A percentile compares a stretch with the other conserved stretches of the same genome.
Conservation (phyloP, 2,329 filamentous ascomycete genomes). For the Xylaria sp. region DNA sequence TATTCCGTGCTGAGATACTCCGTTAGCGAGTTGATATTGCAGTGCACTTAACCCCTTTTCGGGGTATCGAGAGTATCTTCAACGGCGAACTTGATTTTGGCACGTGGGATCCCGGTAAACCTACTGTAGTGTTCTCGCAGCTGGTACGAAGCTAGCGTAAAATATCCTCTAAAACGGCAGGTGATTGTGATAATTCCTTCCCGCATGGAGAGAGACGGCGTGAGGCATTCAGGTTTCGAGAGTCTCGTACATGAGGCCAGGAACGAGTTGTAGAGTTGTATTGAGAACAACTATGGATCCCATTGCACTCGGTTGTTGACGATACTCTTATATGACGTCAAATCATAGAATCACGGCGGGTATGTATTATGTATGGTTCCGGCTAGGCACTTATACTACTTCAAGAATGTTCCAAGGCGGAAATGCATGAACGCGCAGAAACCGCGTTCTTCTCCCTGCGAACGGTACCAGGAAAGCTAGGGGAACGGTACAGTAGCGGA, state of each 20-base stretch:
- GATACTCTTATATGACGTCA: not conserved
- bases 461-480: constrained; percentile 2
- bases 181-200: constrained; percentile 1
- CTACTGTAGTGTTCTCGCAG: not conserved
- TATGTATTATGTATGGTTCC: no score
- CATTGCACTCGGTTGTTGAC: not conserved
- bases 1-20: not conserved
- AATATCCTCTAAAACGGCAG: constrained; percentile 2
- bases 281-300: not conserved
- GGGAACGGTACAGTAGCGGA: not conserved
- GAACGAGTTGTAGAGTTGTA: not conserved
- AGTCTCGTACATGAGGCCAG: not conserved
- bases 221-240: not conserved
- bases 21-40: not conserved
- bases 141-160: not conserved
- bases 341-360: not conserved
- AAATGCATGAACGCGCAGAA: not conserved
- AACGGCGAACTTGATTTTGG: not conserved
- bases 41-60: not conserved
- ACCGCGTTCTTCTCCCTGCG: not conserved
- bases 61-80: not conserved
- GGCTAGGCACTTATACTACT: no score
- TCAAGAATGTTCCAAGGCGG: constrained; percentile 1
- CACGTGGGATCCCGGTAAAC: not conserved
- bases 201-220: constrained; percentile 3